Evolutionary conservation across 305 asterid genomes (phyloP), one percentile per base, ranked within the genome.

Genomic region (Solanum aculeatissimum): DNA sequence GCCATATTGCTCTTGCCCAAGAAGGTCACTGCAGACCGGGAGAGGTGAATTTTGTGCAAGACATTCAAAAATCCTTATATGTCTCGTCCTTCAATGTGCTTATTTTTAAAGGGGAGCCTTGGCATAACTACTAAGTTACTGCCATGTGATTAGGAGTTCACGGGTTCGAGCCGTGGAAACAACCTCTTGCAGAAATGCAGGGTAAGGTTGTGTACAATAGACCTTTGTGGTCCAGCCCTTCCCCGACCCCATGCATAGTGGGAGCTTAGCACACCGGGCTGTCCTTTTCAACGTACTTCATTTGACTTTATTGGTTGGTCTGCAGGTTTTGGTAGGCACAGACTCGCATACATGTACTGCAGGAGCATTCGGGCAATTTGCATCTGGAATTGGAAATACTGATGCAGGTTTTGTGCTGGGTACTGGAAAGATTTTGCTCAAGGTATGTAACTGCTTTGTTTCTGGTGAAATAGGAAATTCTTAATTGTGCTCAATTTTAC

Each of bases 11-110:
- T 82, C 97, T 97, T 86, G 98, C 99, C 35, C 99, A 97, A 90
- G 99, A 97, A 91, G 99, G 99, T 87, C 98, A 97, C 90, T 95
- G 98, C 92, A 89, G 98, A 86, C 99, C 99, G 51, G 98, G 98
- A 87, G 99, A 97, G 98, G 98, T 95, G 85, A 57, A n/a, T 19
- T 53, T 23, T 72, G 47, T 35, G 75, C 25, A 9, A 68, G 0
- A 68, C 49, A 9, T 1, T 0, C 4, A 35, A 68, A 35, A 7
- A 68, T 68, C 49, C 75, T 68, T 35, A 9, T 35, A 35, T 19
- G 2, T 4, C 75, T 68, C 18, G 4, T 35, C 47, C 75, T 18
- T 9, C 49, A 68, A 4, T 9, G 60, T 53, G 0, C 58, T 40
- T 40, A 40, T 40, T 40, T 40, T 40, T 40, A 1, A 7, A 40